Evolutionary conservation across 2,329 filamentous ascomycete genomes (phyloP), one percentile per base, ranked within the genome.

Genomic region (Fusarium nurragi): DNA sequence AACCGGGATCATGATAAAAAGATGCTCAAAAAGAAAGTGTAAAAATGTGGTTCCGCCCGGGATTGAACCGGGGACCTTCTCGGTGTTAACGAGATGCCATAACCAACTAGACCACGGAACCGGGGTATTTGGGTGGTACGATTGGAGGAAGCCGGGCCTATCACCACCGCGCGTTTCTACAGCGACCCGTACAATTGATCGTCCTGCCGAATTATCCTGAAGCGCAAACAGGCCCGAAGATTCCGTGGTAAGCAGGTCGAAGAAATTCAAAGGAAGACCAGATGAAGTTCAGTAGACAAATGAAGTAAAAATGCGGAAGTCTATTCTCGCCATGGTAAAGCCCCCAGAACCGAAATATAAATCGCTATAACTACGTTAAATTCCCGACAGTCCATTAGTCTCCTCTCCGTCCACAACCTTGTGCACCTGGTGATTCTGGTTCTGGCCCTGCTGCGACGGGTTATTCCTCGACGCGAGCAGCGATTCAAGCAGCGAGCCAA

Each of bases 61-160:
- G n/a, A n/a, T n/a, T n/a, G n/a, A n/a, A n/a, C n/a, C n/a, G n/a
- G 71, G 71, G 71, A 73, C 71, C 71, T 73, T 73, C 71, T 73
- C n/a, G n/a, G n/a, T n/a, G 69, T 73, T 72, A 71, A 64, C 70
- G 67, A 73, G 71, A 71, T 72, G 70, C 68, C 70, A 73, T 73
- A 67, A 72, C 71, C 71, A 73, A 68, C 71, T 73, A 73, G 69
- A 73, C 71, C 71, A 73, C 71, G 62, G 57, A 71, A 73, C 69
- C 69, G 4, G 21, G 21, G 26, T 13, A 12, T 28, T 28, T 12
- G 26, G 26, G 11, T 12, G 26, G 26, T 5, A 13, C 9, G 11
- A n/a, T n/a, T n/a, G n/a, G n/a, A n/a, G n/a, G n/a, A n/a, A n/a
- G n/a, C n/a, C n/a, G n/a, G n/a, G n/a, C n/a, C n/a, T n/a, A n/a